Evolutionary conservation across 2,329 filamentous ascomycete species (phyloP).

Genomic region (Cryphonectria radicalis): DNA sequence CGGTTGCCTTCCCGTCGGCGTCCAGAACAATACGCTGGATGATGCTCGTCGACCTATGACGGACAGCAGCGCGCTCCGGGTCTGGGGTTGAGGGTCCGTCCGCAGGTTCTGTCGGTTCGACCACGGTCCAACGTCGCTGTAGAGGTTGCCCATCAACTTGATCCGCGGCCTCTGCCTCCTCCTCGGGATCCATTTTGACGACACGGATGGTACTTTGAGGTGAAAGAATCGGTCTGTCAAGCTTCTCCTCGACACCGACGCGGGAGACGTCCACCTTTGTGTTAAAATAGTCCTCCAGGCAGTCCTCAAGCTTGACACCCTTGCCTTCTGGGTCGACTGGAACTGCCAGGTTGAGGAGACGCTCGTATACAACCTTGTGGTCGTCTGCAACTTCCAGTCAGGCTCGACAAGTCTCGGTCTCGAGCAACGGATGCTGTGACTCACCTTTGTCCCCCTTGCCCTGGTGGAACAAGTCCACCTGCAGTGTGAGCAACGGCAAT

Average conservation of each 20-base stretch:
- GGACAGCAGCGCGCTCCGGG: constrained; percentile 40
- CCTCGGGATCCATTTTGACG: constrained; percentile 34
- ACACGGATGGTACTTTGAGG: constrained; percentile 41
- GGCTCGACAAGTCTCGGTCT: neutral
- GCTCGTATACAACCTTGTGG: constrained; percentile 92
- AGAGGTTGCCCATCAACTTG: constrained; percentile 35
- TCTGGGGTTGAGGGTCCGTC: constrained; percentile 33
- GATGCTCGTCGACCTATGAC: constrained; percentile 61
- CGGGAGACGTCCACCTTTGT: constrained; percentile 87
- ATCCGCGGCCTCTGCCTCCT: constrained; percentile 26
- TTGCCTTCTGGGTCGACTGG: constrained; percentile 73
- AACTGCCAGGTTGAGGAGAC: constrained; percentile 89
- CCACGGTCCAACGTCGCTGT: constrained; percentile 42
- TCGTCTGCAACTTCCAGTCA: constrained; percentile 65
- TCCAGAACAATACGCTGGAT: constrained; percentile 64
- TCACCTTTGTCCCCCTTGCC: constrained; percentile 68
- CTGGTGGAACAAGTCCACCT: constrained; percentile 89
- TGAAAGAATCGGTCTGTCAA: constrained; percentile 38
- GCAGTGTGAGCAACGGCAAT: constrained; percentile 83
- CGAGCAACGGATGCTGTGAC: neutral
- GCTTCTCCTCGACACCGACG: constrained; percentile 61
- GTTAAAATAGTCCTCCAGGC: constrained; percentile 93
- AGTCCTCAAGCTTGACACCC: constrained; percentile 82
- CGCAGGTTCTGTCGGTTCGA: constrained; percentile 28
- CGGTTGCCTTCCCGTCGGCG: constrained; percentile 50